phyloP scores from a whole-genome alignment of 306 rosid genomes.

The Trichosanthes cucumerina region DNA sequence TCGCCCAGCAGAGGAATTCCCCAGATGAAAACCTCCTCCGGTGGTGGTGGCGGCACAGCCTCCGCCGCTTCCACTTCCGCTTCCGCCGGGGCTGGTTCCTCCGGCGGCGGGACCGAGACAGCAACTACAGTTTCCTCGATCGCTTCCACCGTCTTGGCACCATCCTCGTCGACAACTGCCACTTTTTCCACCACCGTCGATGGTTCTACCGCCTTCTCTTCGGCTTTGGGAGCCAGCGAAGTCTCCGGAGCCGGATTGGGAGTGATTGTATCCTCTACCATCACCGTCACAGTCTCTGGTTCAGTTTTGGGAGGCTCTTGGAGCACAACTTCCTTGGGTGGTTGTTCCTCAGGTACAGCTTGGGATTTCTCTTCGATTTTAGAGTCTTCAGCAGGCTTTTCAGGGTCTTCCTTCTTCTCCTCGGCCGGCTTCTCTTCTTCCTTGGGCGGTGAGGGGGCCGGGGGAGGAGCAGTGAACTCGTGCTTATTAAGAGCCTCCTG shows the following conservation, averaged over 20 bases:
- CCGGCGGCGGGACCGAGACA: constrained; percentile 14
- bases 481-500: constrained; percentile 70
- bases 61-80: constrained; percentile 10
- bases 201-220: neutral
- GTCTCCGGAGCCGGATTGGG: neutral
- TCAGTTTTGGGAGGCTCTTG: constrained; percentile 12
- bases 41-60: constrained; percentile 16
- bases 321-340: constrained; percentile 6
- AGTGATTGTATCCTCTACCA: neutral
- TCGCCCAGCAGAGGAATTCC: constrained; percentile 69
- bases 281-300: neutral
- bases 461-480: constrained; percentile 43
- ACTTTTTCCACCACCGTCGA: constrained; percentile 25
- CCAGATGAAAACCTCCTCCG: constrained; percentile 45
- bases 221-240: neutral
- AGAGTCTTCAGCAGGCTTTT: constrained; percentile 2
- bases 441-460: constrained; percentile 8
- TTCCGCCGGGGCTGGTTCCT: constrained; percentile 2
- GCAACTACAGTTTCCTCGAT: constrained; percentile 49
- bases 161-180: constrained; percentile 35
- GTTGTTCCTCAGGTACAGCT: constrained; percentile 20
- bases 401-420: constrained; percentile 9
- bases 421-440: constrained; percentile 30
- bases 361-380: neutral
- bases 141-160: constrained; percentile 62